phyloP scores from a whole-genome alignment of 2,329 filamentous ascomycete species.

The Bipolaris zeicola region DNA sequence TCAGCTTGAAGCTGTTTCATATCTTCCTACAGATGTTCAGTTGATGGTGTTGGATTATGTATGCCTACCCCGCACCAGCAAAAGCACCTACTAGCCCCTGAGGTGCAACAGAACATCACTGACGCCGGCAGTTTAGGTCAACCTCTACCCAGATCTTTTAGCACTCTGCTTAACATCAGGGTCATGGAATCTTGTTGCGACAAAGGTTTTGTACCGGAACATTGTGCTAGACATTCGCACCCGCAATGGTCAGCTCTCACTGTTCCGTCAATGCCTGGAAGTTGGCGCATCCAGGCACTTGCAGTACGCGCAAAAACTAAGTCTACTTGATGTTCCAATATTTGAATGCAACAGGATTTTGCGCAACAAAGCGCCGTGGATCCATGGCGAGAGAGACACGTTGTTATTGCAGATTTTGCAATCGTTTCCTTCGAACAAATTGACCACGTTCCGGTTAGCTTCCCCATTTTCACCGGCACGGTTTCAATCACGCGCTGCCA shows the following conservation, averaged over 20 bases:
- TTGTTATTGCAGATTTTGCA: slow-evolving; percentile 3
- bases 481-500: background rate
- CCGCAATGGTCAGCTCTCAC: background rate
- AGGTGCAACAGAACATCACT: background rate
- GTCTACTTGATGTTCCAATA: slow-evolving; percentile 2
- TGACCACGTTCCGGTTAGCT: slow-evolving; percentile 9
- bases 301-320: slow-evolving; percentile 6
- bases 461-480: background rate
- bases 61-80: background rate
- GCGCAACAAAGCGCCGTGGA: too few relatives aligned
- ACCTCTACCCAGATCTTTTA: slow-evolving; percentile 8
- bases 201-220: slow-evolving; percentile 5
- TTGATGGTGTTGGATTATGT: background rate
- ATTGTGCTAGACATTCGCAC: slow-evolving; percentile 7
- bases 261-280: slow-evolving; percentile 8
- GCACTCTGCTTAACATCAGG: slow-evolving; percentile 12
- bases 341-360: too few relatives aligned
- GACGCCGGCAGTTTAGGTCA: background rate
- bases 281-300: slow-evolving; percentile 7
- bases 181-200: slow-evolving; percentile 9
- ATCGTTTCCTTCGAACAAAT: slow-evolving; percentile 6
- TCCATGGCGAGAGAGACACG: background rate
- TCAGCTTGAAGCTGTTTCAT: background rate
- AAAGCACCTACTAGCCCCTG: background rate
- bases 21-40: background rate